Conservation (phyloP, 1,139 yeast genomes). For the Entelexis paramagnoliae region DNA sequence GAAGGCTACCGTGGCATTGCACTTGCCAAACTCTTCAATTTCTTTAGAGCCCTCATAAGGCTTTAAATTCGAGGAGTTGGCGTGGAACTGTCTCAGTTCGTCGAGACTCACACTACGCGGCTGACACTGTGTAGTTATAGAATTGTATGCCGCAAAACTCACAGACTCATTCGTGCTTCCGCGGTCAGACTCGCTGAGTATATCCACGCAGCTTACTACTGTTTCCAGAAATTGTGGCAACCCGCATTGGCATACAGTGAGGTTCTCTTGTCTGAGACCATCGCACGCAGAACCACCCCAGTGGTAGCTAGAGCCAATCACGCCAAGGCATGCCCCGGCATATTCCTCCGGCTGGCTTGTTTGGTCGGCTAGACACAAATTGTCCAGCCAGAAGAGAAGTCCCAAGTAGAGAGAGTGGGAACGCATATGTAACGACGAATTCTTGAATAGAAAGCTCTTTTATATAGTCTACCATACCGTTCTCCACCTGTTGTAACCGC, state of each 20-base stretch:
- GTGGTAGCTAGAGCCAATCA: neutral
- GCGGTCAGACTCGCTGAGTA: conserved; percentile 1
- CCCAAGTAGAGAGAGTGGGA: neutral
- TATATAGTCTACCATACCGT: neutral
- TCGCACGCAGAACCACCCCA: conserved; percentile 1
- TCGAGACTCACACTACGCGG: neutral
- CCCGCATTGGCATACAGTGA: conserved; percentile 9
- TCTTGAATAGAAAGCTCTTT: neutral
- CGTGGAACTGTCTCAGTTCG: neutral
- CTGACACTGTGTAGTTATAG: neutral
- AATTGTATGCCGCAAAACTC: neutral
- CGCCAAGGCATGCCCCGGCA: conserved; percentile 2
- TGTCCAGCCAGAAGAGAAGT: neutral
- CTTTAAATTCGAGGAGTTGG: neutral
- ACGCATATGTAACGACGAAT: neutral
- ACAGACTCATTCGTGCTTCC: neutral
- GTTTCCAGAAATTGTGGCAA: conserved; percentile 5
- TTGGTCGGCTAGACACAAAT: neutral
- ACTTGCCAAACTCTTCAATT: conserved; percentile 11
- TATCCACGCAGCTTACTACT: conserved; percentile 13
- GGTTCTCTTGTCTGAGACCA: neutral
- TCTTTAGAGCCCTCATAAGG: conserved; percentile 5
- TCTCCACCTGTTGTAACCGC: neutral
- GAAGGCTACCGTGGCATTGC: conserved; percentile 17
- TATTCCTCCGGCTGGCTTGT: neutral